Percentiles rank a stretch among this genome's conserved stretches.
Evolutionary conservation across 352 stramenopile genomes (phyloP).

Genomic region (Globisporangium lucens): DNA sequence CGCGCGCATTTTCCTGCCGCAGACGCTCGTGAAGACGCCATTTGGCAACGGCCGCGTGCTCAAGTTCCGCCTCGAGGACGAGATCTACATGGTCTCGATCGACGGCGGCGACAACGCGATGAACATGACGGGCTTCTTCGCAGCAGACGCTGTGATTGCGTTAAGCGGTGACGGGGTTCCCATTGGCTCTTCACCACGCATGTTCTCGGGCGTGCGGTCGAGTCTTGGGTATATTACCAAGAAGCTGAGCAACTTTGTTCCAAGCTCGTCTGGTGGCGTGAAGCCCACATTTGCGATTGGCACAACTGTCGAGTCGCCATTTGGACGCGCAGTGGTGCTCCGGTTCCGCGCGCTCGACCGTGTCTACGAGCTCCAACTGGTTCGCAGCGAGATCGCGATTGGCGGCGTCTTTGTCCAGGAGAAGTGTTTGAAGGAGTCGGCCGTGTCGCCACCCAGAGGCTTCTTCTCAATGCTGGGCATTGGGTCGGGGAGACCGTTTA

Average conservation of each 20-base stretch:
- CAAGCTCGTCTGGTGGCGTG: slow-evolving; percentile 23
- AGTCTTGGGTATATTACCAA: slow-evolving; percentile 79
- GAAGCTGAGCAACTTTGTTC: slow-evolving; percentile 72
- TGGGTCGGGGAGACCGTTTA: slow-evolving; percentile 16
- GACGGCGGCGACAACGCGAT: slow-evolving; percentile 33
- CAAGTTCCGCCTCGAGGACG: slow-evolving; percentile 60
- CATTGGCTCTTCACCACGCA: slow-evolving; percentile 50
- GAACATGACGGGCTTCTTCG: slow-evolving; percentile 48
- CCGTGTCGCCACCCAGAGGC: slow-evolving; percentile 54
- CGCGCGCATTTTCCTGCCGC: slow-evolving; percentile 36
- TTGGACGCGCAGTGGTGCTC: slow-evolving; percentile 66
- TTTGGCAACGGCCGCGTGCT: slow-evolving; percentile 73
- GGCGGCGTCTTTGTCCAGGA: slow-evolving; percentile 57
- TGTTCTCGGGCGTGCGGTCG: slow-evolving; percentile 71
- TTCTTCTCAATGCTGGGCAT: slow-evolving; percentile 68
- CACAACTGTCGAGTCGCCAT: slow-evolving; percentile 68
- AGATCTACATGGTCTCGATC: slow-evolving; percentile 68
- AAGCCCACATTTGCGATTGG: slow-evolving; percentile 56
- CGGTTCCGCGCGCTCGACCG: slow-evolving; percentile 58
- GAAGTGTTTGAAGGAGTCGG: slow-evolving; percentile 37
- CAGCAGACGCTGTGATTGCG: slow-evolving; percentile 41
- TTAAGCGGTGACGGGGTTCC: slow-evolving; percentile 33
- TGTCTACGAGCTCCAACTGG: slow-evolving; percentile 69
- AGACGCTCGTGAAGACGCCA: slow-evolving; percentile 68
- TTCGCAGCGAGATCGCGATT: slow-evolving; percentile 37